Conservation (phyloP, 164 flowering plant species). For the Magnolia officinalis region DNA sequence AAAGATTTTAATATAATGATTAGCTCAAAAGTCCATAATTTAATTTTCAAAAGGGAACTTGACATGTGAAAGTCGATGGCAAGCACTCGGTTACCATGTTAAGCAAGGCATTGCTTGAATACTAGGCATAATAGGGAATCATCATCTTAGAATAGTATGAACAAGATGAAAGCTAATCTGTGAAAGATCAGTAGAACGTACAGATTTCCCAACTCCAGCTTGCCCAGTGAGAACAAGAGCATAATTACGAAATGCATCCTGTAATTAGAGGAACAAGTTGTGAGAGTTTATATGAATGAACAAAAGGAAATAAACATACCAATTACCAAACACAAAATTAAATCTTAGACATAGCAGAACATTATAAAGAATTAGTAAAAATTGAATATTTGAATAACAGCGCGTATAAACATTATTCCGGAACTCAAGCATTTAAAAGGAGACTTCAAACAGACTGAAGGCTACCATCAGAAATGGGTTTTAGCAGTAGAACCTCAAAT, state of each 20-base stretch:
- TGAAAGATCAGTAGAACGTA: slow-evolving; percentile 31
- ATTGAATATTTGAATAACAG: too few species aligned
- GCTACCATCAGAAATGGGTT: too few species aligned
- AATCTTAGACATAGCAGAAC: not conserved
- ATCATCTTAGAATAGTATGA: not conserved
- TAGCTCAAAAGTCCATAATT: not conserved
- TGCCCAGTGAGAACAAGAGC: slow-evolving; percentile 78
- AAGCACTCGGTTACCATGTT: not conserved
- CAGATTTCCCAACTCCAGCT: slow-evolving; percentile 96
- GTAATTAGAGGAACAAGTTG: slow-evolving; percentile 13
- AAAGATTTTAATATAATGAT: too few species aligned
- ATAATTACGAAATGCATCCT: slow-evolving; percentile 38
- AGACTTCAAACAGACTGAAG: too few species aligned
- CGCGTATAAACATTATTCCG: too few species aligned
- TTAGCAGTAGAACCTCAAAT: too few species aligned
- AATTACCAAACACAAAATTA: not conserved
- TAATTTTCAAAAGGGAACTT: not conserved
- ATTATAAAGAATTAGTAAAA: not conserved
- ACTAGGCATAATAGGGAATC: not conserved
- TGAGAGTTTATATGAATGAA: not conserved
- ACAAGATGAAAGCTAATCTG: not conserved
- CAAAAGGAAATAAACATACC: not conserved
- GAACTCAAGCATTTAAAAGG: too few species aligned
- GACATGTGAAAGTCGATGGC: not conserved
- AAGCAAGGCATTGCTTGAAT: not conserved